Percentiles rank a stretch among this genome's conserved stretches.
Evolutionary conservation across 73 alveolate species (phyloP).

Genomic region (Vitrella brassicaformis): DNA sequence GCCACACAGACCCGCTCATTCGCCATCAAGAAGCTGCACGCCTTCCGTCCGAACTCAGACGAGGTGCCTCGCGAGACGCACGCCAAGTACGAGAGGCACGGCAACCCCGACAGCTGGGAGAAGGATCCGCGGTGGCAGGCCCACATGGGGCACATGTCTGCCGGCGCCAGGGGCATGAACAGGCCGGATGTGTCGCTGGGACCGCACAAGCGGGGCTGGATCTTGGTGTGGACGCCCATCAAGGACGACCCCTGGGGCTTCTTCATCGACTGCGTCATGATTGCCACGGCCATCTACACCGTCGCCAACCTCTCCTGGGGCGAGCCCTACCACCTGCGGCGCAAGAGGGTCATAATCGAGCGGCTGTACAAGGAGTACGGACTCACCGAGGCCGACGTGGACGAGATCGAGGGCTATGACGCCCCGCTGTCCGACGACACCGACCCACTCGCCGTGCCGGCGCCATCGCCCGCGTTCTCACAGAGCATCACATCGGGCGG

Average conservation of each 20-base stretch:
- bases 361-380: not conserved
- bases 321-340: not conserved
- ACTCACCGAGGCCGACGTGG: not conserved
- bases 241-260: not conserved
- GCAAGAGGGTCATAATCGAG: not conserved
- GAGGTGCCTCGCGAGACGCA: too few relatives aligned
- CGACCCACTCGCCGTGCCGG: too few relatives aligned
- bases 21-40: too few relatives aligned
- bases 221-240: not conserved
- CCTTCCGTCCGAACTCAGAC: too few relatives aligned
- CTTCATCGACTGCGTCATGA: not conserved
- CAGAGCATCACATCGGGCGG: too few relatives aligned
- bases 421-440: not conserved
- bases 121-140: not conserved
- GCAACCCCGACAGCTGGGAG: not conserved
- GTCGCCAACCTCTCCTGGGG: not conserved
- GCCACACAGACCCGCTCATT: too few relatives aligned
- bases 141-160: not conserved
- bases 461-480: too few relatives aligned
- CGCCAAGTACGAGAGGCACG: too few relatives aligned
- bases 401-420: not conserved
- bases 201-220: not conserved
- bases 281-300: not conserved
- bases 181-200: not conserved
- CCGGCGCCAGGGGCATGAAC: not conserved